Base-by-base conservation (phyloP, 768 basidiomycete species). In the Collybia nuda region DNA sequence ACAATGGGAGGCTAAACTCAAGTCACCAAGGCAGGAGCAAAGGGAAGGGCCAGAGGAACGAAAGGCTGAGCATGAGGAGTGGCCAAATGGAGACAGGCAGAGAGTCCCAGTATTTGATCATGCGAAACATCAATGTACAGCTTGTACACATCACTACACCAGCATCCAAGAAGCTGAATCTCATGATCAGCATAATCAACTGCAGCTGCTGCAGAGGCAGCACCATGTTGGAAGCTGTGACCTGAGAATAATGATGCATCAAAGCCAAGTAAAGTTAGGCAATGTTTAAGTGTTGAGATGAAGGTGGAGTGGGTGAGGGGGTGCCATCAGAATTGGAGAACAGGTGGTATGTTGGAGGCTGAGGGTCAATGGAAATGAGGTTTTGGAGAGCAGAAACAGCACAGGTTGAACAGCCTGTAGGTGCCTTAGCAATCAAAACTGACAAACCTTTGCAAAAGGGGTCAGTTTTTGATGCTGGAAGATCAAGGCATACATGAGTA, bases 391-490 rank as follows among this genome's bases (percentile, higher is more conserved):
- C 51, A 1, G 49, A 18, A 28, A 59, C 47, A 11, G 58, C 48
- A 37, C 57, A 58, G 9, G 56, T 54, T 35, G 43, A 40, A 29
- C 18, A n/a, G n/a, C 53, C 26, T n/a, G 18, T 50, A 7, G 54
- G 62, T 4, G 56, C 62, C 5, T 50, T 50, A 2, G 67, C 60
- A 21, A 67, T 39, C 12, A 24, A 15, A 14, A 51, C 14, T 17
- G 37, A 19, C 40, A 48, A 23, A 12, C 50, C 50, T 28, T 51
- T 44, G 6, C 67, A 54, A 47, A 72, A 73, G 1, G 68, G 69
- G 56, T 72, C 68, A 3, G 69, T 71, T 47, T 73, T 73, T 1
- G 71, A 73, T 1, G 60, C 53, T 5, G 69, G 67, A 1, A 73
- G 56, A 6, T 57, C 56, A 24, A 70, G 56, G 12, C 42, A 29